Evolutionary conservation across 192 early-diverging fungal genomes (phyloP), one percentile per base, ranked within the genome.

Genomic region (Entomortierella chlamydospora): DNA sequence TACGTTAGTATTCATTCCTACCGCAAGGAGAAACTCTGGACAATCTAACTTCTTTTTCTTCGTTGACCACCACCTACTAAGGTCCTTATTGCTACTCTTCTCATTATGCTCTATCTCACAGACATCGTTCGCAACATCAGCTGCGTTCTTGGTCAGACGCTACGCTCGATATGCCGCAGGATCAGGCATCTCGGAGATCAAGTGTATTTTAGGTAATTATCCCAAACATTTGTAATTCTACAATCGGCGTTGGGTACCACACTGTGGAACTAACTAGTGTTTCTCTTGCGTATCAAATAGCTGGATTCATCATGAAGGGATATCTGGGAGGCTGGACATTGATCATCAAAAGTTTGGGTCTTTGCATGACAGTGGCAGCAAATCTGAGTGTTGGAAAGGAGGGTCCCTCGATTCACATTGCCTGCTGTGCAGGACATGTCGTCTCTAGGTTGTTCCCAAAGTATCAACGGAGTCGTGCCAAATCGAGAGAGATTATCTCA

Each of bases 381-480:
- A 96, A 95, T 15, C 81, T 99, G 59, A 93, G 91, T 55, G 86
- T 99, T 20, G 97, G 97, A 42, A 99, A 99, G 80, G 93, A 99
- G 74, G 98, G 95, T 8, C 93, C 98, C 5, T 90, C 97, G 28
- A 96, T 99, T 15, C 98, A 99, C 57, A 94, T 99, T 68, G 92
- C 95, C 1, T 94, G 94, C 76, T 96, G 96, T 82, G 89, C 96
- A 45, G 95, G 95, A 61, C 95, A 98, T 82, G 91, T 98, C 18
- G 83, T 93, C 59, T 87, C 94, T 7, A 83, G 95, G 18, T 53
- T 92, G 45, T 97, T 96, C 63, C 73, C 81, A 33, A 93, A 93
- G 68, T 95, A 95, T 71, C 87, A 90, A 52, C 66, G 84, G 45
- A 98, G 95, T 73, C 30, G 73, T 65, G 93, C 94, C 22, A 91